phyloP scores from a whole-genome alignment of 2,329 filamentous ascomycete genomes.

The Claviceps capensis region DNA sequence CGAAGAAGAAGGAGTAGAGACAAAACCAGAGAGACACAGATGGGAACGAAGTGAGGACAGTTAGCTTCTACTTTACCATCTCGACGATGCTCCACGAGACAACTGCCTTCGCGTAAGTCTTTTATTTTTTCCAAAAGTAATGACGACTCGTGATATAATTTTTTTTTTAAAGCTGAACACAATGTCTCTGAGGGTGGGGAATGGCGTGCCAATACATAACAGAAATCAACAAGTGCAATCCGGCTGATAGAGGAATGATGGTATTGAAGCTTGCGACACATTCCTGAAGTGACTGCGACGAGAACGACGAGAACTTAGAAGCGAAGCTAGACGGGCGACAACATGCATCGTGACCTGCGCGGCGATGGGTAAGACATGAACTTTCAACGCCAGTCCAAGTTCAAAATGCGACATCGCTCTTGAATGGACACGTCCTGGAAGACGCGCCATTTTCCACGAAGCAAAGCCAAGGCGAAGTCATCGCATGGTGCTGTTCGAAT shows the following conservation, averaged over 20 bases:
- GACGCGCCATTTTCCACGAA: background rate
- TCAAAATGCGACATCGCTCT: background rate
- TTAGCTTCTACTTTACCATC: background rate
- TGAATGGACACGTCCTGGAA: background rate
- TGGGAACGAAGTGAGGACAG: no score
- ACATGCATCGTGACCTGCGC: no score
- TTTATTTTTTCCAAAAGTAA: no score
- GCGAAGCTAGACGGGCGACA: no score
- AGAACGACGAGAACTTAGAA: background rate
- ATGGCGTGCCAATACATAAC: background rate
- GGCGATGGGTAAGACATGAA: background rate
- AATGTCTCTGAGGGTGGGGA: background rate
- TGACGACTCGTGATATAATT: no score
- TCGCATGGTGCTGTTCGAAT: background rate
- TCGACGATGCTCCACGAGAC: background rate
- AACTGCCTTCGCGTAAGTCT: no score
- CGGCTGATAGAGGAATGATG: background rate
- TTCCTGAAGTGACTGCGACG: background rate
- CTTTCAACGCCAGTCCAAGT: background rate
- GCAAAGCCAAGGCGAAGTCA: background rate
- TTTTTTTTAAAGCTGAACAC: background rate
- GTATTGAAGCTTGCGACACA: background rate
- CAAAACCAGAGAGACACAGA: background rate
- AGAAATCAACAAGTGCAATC: background rate
- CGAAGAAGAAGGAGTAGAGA: background rate